phyloP scores from a whole-genome alignment of 208 protist genomes.

The Strigomonas galati region DNA sequence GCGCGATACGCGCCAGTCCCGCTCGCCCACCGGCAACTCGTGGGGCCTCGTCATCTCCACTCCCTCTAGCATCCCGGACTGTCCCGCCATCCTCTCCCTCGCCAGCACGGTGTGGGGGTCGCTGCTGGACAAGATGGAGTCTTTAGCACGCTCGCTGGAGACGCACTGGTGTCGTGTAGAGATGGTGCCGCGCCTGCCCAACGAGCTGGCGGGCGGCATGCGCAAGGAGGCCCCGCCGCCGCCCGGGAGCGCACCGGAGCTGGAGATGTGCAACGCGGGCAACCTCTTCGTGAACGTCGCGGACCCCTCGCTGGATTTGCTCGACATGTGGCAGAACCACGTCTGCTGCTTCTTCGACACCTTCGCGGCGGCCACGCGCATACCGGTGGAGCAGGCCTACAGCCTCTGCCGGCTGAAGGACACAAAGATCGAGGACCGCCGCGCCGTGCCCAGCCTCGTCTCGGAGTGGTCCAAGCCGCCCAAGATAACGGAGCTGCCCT shows the following conservation, averaged over 20 bases:
- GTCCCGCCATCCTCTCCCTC: neutral
- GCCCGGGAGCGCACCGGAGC: neutral
- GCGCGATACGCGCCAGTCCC: no score
- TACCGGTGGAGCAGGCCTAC: neutral
- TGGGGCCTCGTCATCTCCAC: constrained; percentile 8
- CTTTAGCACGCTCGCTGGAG: neutral
- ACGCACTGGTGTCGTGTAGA: neutral
- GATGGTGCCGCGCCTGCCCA: neutral
- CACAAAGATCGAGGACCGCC: no score
- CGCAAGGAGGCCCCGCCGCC: neutral
- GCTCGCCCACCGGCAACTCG: neutral
- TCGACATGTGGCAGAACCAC: neutral
- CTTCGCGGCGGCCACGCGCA: constrained; percentile 1
- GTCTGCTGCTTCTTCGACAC: constrained; percentile 3
- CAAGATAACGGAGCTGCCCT: no score
- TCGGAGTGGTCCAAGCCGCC: no score
- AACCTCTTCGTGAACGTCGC: constrained; percentile 11
- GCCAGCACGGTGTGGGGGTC: neutral
- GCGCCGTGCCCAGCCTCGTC: no score
- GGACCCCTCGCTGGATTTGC: constrained; percentile 3
- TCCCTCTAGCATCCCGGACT: constrained; percentile 7
- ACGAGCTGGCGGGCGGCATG: neutral
- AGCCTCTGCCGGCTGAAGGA: neutral
- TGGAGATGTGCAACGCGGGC: constrained; percentile 3
- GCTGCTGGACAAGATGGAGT: neutral